Evolutionary conservation across 1,284 basidiomycete species (phyloP).

Genomic region (Cutaneotrichosporon mucoides): DNA sequence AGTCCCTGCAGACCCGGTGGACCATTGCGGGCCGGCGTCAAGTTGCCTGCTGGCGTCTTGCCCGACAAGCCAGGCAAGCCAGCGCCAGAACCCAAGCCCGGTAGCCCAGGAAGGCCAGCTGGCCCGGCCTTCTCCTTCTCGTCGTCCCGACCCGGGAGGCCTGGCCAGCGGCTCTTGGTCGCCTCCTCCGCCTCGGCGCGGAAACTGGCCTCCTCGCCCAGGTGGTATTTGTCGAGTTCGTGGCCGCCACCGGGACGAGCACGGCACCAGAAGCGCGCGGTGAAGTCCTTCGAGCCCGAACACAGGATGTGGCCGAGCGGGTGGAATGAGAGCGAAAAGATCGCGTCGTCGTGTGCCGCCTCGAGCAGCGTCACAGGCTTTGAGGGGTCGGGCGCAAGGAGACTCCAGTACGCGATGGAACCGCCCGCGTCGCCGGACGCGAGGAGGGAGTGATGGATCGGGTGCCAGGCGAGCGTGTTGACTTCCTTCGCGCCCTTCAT

Average conservation of each 20-base stretch:
- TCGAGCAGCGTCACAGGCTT: slow-evolving; percentile 74
- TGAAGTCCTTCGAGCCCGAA: slow-evolving; percentile 91
- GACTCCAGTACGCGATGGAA: slow-evolving; percentile 86
- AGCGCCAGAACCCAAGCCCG: background rate
- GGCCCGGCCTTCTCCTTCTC: slow-evolving; percentile 1
- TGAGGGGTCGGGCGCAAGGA: slow-evolving; percentile 52
- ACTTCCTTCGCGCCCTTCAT: slow-evolving; percentile 92
- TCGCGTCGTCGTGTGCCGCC: slow-evolving; percentile 95
- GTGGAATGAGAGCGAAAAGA: slow-evolving; percentile 93
- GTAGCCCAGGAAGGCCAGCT: slow-evolving; percentile 2
- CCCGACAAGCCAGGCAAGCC: background rate
- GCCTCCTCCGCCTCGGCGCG: slow-evolving; percentile 49
- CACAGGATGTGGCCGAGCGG: slow-evolving; percentile 92
- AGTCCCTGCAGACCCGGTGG: slow-evolving; percentile 4
- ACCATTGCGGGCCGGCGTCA: slow-evolving; percentile 3
- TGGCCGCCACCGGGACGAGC: slow-evolving; percentile 58
- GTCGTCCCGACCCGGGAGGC: slow-evolving; percentile 6
- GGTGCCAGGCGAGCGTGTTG: slow-evolving; percentile 94
- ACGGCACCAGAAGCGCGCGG: slow-evolving; percentile 96
- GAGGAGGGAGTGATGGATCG: slow-evolving; percentile 77
- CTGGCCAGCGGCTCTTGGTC: slow-evolving; percentile 12
- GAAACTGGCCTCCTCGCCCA: slow-evolving; percentile 41
- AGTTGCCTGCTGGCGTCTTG: background rate
- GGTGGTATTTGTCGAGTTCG: slow-evolving; percentile 57
- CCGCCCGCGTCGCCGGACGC: slow-evolving; percentile 93